Conservation (phyloP, 371 early-diverging fungal species). For the Saksenaea vasiformis region DNA sequence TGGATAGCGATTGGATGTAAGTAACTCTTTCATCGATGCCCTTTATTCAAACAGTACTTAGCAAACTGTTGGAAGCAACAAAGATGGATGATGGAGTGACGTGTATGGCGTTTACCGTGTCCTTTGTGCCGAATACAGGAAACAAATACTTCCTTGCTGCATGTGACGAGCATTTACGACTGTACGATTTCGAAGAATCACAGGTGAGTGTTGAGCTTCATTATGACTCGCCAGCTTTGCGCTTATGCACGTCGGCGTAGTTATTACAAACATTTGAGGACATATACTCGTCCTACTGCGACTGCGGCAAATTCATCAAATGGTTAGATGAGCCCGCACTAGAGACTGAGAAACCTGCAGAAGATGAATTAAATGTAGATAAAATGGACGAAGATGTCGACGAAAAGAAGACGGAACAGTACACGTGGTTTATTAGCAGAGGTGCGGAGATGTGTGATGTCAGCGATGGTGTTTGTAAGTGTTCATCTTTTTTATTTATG, state of each 20-base stretch:
- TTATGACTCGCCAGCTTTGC: neutral
- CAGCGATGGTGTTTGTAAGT: constrained; percentile 69
- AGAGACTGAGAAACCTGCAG: constrained; percentile 1
- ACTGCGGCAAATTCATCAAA: constrained; percentile 75
- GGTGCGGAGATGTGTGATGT: constrained; percentile 84
- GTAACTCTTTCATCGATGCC: constrained; percentile 6
- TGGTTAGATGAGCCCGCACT: constrained; percentile 48
- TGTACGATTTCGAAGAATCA: constrained; percentile 80
- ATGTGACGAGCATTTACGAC: constrained; percentile 74
- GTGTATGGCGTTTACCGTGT: constrained; percentile 88
- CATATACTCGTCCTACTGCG: constrained; percentile 84
- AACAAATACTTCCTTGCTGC: constrained; percentile 85
- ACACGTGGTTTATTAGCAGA: constrained; percentile 74
- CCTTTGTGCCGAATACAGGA: constrained; percentile 83
- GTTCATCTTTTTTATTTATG: neutral
- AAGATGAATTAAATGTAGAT: constrained; percentile 12
- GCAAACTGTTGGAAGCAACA: constrained; percentile 49
- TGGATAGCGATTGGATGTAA: constrained; percentile 70
- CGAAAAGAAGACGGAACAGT: constrained; percentile 22
- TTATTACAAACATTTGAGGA: constrained; percentile 74
- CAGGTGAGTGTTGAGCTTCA: constrained; percentile 36
- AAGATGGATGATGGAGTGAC: constrained; percentile 77
- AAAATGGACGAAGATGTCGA: constrained; percentile 16
- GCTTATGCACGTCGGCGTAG: constrained; percentile 19
- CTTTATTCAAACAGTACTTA: constrained; percentile 2